Percentiles rank a stretch among this genome's conserved stretches.
Evolutionary conservation across 345 rosid genomes (phyloP).

Genomic region (Hirschfeldia incana): DNA sequence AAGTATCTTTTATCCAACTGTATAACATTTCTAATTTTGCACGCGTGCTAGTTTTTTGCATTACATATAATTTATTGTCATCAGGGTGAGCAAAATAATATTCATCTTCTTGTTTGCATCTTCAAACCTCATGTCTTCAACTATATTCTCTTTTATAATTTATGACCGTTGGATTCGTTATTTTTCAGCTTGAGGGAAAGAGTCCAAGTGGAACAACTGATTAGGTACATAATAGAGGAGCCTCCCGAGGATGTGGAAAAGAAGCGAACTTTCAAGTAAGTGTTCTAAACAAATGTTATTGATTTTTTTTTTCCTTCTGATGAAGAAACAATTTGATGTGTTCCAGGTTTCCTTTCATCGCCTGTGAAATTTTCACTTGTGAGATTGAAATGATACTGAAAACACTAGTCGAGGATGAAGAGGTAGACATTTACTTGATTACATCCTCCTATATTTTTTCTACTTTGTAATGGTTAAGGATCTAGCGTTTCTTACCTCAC

Average conservation of each 20-base stretch:
- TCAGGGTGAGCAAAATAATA: neutral
- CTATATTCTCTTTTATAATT: neutral
- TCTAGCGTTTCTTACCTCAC: constrained; percentile 19
- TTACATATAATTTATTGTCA: neutral
- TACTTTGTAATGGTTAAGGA: neutral
- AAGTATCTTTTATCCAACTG: neutral
- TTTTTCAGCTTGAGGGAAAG: constrained; percentile 76
- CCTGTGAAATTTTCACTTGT: constrained; percentile 93
- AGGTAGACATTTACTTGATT: constrained; percentile 49
- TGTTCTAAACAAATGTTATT: constrained; percentile 16
- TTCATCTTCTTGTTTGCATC: constrained; percentile 11
- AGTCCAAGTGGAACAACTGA: constrained; percentile 74
- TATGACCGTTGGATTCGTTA: constrained; percentile 21
- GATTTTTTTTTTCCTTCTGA: neutral
- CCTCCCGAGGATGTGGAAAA: constrained; percentile 72
- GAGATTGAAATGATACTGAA: constrained; percentile 90
- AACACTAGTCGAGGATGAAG: constrained; percentile 87
- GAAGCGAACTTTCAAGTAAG: constrained; percentile 73
- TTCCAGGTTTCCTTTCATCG: constrained; percentile 84
- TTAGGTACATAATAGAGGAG: constrained; percentile 78
- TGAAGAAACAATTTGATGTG: constrained; percentile 10
- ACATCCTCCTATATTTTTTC: neutral
- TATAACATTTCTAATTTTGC: neutral
- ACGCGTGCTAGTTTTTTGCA: neutral
- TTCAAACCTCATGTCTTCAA: neutral